These are phyloP conservation scores for Neopestalotiopsis clavispora DNA, from an alignment of 2,329 filamentous ascomycete species.

Conservation along the genomic window DNA sequence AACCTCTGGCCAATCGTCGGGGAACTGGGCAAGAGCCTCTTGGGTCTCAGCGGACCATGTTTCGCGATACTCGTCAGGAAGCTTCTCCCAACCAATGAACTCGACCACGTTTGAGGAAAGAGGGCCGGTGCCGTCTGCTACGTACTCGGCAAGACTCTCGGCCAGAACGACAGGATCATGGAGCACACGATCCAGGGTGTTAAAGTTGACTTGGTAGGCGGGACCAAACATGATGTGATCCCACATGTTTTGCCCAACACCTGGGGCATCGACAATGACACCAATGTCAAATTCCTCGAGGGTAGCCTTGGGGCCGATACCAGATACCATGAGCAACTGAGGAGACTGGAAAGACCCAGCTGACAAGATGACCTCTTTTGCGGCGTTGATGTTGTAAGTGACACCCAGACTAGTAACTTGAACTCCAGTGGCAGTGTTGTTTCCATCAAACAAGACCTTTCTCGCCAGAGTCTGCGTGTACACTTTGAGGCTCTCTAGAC, in stretches of 20 bases:
- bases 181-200: conserved; percentile 32
- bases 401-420: conserved; percentile 27
- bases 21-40: conserved; percentile 58
- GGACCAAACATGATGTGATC: conserved; percentile 22
- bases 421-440: conserved; percentile 38
- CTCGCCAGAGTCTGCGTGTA: conserved; percentile 44
- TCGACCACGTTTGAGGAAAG: conserved; percentile 29
- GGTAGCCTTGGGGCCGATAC: conserved; percentile 37
- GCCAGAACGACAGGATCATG: conserved; percentile 26
- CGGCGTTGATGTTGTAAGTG: conserved; percentile 31
- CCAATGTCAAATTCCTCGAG: conserved; percentile 15
- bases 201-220: conserved; percentile 36
- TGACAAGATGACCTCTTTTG: conserved; percentile 45
- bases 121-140: conserved; percentile 33
- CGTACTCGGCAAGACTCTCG: conserved; percentile 36
- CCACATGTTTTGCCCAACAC: conserved; percentile 22
- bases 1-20: conserved; percentile 23
- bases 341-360: conserved; percentile 45
- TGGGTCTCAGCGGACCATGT: conserved; percentile 21
- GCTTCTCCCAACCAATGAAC: conserved; percentile 35
- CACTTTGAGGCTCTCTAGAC: conserved; percentile 20
- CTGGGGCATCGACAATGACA: conserved; percentile 17
- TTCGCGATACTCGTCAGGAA: conserved; percentile 28
- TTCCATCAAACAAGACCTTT: conserved; percentile 47
- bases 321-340: conserved; percentile 45